Base-by-base conservation (phyloP, 768 basidiomycete genomes). In the Gelatoporia subvermispora region DNA sequence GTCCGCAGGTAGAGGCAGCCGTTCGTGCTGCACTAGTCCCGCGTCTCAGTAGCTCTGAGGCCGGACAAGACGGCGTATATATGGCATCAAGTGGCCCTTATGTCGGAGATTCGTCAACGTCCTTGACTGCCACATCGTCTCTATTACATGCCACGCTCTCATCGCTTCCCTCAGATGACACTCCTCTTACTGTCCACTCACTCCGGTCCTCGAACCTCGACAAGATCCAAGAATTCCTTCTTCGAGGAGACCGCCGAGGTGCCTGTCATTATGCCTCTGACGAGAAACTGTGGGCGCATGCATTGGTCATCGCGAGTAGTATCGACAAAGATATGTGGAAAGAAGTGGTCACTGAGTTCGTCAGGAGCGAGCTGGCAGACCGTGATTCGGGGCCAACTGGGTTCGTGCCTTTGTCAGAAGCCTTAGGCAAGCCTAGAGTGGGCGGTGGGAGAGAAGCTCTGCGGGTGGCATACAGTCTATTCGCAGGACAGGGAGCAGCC, bases 241-340 rank as follows among this genome's bases (percentile, higher is more conserved):
- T 93, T 9, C 79, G 81, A 49, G 96, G 95, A 15, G 84, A 96
- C 58, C 85, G 91, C 31, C 81, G 80, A 18, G 81, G 85, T 53
- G 96, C 96, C 1, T 93, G 88, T 62, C 82, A 83, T 49, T 93
- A 82, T 63, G 95, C 96, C 2, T 73, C 91, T 37, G 88, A 94
- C 50, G 80, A 93, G 65, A 86, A 80, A 59, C 66, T 98, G 36
- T 99, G 95, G 94, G 84, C 91, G 1, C 96, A 99, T 65, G 95
- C 96, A 2, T 82, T 98, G 79, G 67, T 98, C 47, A 93, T 99
- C 54, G 83, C 95, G 9, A 94, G 89, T 59, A 86, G 88, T 47
- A 78, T 96, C 44, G 95, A 95, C 65, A 90, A 88, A 57, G 93
- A 96, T 23, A 76, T 89, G 2, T 98, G 93, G 93, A 89, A 88